Percentiles rank a stretch among this genome's conserved stretches.
phyloP scores from a whole-genome alignment of 129 eudicot species.

The Erigeron canadensis region DNA sequence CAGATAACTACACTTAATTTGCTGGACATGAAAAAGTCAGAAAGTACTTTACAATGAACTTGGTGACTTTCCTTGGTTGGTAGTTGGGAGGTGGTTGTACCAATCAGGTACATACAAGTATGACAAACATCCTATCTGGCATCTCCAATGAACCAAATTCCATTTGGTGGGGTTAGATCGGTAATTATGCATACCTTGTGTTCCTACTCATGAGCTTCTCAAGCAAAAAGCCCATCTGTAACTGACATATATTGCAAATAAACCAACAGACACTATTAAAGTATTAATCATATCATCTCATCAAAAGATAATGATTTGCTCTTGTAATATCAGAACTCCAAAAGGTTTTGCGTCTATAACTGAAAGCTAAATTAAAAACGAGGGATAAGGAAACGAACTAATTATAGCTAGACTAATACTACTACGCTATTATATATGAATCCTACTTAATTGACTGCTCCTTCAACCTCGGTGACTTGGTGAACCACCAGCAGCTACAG shows the following conservation, averaged over 20 bases:
- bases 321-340: slow-evolving; percentile 10
- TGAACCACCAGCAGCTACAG: slow-evolving; percentile 34
- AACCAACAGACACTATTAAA: slow-evolving; percentile 30
- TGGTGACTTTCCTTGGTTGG: slow-evolving; percentile 32
- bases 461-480: slow-evolving; percentile 40
- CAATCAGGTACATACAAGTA: slow-evolving; percentile 38
- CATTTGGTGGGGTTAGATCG: slow-evolving; percentile 26
- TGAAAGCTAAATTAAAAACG: slow-evolving; percentile 9
- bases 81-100: slow-evolving; percentile 68
- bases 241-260: slow-evolving; percentile 16
- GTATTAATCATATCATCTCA: slow-evolving; percentile 29
- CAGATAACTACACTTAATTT: slow-evolving; percentile 19
- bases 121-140: slow-evolving; percentile 38
- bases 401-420: slow-evolving; percentile 37
- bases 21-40: slow-evolving; percentile 19
- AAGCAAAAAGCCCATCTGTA: slow-evolving; percentile 29
- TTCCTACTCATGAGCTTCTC: slow-evolving; percentile 22
- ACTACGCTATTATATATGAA: slow-evolving; percentile 25
- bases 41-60: slow-evolving; percentile 25
- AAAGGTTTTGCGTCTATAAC: slow-evolving; percentile 17
- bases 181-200: slow-evolving; percentile 29
- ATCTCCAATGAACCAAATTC: slow-evolving; percentile 31
- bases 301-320: slow-evolving; percentile 15
- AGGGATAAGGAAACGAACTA: background rate
- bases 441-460: slow-evolving; percentile 21